A percentile compares a stretch with the other conserved stretches of the same genome.
Conservation (phyloP, 1,284 basidiomycete species). For the Apiotrichum gamsii region DNA sequence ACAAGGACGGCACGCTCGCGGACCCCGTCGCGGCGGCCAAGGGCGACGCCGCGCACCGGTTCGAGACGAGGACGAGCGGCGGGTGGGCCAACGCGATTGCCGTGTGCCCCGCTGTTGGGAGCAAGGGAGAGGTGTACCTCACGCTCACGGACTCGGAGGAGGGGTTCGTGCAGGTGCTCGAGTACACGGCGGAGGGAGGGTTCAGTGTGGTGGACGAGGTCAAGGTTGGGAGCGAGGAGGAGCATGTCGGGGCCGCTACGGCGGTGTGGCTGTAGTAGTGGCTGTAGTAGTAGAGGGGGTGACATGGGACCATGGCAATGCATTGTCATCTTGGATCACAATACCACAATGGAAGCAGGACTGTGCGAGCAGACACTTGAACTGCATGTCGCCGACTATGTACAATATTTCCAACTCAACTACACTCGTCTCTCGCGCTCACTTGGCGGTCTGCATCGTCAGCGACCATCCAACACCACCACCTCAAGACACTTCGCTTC, state of each 20-base stretch:
- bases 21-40: background rate
- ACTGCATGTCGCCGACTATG: too few relatives aligned
- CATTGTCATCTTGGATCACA: slow-evolving; percentile 1
- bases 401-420: too few relatives aligned
- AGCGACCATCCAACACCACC: background rate
- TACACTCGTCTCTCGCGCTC: too few relatives aligned
- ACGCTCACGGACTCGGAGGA: slow-evolving; percentile 44
- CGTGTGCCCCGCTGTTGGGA: slow-evolving; percentile 30
- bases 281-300: too few relatives aligned
- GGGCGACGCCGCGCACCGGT: slow-evolving; percentile 14
- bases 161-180: slow-evolving; percentile 40
- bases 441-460: slow-evolving; percentile 3
- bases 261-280: slow-evolving; percentile 11
- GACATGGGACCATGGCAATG: too few relatives aligned
- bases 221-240: slow-evolving; percentile 2
- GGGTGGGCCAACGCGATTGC: slow-evolving; percentile 49
- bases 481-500: background rate
- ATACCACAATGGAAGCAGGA: background rate
- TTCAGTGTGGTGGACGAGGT: slow-evolving; percentile 24
- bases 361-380: too few relatives aligned
- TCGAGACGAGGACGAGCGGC: slow-evolving; percentile 44
- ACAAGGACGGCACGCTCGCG: slow-evolving; percentile 17
- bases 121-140: slow-evolving; percentile 27
- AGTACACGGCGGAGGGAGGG: slow-evolving; percentile 21
- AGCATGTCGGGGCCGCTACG: slow-evolving; percentile 5